phyloP scores from a whole-genome alignment of 306 rosid species.

The Crotalaria pallida region DNA sequence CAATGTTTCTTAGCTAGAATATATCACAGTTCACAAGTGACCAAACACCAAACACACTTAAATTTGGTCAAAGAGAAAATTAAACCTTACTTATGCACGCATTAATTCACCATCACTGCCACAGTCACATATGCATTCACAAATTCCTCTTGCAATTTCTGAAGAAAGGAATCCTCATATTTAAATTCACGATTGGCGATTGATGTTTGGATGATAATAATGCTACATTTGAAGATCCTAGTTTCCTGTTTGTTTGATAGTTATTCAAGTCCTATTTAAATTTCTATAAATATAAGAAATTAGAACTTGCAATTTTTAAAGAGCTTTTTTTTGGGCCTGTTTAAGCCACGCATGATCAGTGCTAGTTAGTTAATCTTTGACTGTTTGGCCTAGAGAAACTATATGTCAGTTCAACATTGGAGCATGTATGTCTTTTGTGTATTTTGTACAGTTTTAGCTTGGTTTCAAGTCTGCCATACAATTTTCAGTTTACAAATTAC shows the following conservation, averaged over 20 bases:
- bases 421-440: neutral
- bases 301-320: neutral
- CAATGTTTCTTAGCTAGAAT: neutral
- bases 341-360: neutral
- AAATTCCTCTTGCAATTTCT: neutral
- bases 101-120: neutral
- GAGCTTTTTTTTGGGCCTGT: neutral
- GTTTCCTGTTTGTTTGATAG: neutral
- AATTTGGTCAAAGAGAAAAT: slow-evolving; percentile 6
- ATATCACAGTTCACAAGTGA: neutral
- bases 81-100: neutral
- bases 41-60: neutral
- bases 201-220: neutral
- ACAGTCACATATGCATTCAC: neutral
- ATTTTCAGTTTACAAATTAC: neutral
- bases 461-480: neutral
- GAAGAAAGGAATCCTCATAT: neutral
- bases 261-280: neutral
- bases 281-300: neutral
- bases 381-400: slow-evolving; percentile 13
- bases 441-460: neutral
- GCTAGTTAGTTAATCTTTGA: neutral
- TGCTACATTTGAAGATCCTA: neutral
- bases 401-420: neutral
- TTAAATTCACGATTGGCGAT: neutral